These are phyloP conservation scores for Collybia sordida DNA, from an alignment of 768 basidiomycete species.

Conservation along the genomic window DNA sequence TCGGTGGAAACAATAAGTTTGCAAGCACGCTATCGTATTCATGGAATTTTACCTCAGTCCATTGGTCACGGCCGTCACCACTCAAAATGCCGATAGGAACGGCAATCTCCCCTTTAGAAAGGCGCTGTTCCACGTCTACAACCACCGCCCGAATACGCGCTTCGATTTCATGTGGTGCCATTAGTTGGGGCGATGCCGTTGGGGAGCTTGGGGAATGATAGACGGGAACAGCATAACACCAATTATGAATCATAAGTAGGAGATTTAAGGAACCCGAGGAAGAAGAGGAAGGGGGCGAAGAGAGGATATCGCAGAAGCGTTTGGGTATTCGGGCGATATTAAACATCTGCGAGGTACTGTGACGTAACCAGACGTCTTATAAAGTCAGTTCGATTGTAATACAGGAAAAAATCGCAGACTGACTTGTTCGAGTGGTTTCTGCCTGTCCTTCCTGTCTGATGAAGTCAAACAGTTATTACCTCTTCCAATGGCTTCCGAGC, in stretches of 20 bases:
- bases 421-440: conserved; percentile 72
- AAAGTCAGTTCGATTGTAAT: neutral
- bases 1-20: conserved; percentile 1
- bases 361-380: conserved; percentile 64
- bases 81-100: conserved; percentile 70
- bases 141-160: conserved; percentile 43
- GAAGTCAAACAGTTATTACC: conserved; percentile 9
- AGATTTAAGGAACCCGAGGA: conserved; percentile 56
- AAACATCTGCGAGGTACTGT: conserved; percentile 62
- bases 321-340: conserved; percentile 77
- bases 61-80: conserved; percentile 78
- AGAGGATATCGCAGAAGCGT: conserved; percentile 61
- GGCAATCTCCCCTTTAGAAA: conserved; percentile 52
- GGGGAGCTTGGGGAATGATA: conserved; percentile 39
- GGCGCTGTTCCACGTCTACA: conserved; percentile 56
- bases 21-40: neutral
- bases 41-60: conserved; percentile 62
- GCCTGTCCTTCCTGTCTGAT: conserved; percentile 67
- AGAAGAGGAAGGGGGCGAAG: conserved; percentile 41
- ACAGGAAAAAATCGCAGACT: neutral
- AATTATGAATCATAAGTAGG: conserved; percentile 72
- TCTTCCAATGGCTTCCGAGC: conserved; percentile 2
- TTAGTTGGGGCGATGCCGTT: conserved; percentile 23
- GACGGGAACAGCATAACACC: conserved; percentile 76
- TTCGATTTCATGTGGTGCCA: conserved; percentile 41